Percentiles rank a stretch among this genome's conserved stretches.
These are phyloP conservation scores for Hemileia vastatrix DNA, from an alignment of 1,284 basidiomycete genomes.

Conservation along the genomic window DNA sequence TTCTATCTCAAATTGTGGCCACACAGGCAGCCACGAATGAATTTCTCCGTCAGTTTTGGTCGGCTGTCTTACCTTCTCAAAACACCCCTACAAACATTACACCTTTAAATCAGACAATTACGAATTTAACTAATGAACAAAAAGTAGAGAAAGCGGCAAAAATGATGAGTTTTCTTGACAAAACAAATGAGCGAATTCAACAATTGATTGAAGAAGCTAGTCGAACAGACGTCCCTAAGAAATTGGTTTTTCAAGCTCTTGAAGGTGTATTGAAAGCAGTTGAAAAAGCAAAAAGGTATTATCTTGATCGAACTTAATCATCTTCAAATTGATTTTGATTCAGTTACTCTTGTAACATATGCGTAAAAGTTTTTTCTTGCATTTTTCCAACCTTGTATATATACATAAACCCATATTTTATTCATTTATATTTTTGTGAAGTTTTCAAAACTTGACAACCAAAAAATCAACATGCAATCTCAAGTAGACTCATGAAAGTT, in stretches of 20 bases:
- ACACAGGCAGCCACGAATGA: conserved; percentile 89
- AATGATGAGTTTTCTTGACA: conserved; percentile 70
- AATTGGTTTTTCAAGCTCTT: conserved; percentile 54
- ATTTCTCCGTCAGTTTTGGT: conserved; percentile 93
- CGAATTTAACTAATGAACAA: conserved; percentile 43
- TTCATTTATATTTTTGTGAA: too few relatives aligned
- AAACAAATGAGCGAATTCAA: conserved; percentile 68
- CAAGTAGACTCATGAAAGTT: too few relatives aligned
- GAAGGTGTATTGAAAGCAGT: conserved; percentile 68
- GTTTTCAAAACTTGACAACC: too few relatives aligned
- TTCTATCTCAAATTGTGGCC: conserved; percentile 71
- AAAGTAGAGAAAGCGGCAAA: conserved; percentile 65
- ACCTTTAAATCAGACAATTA: conserved; percentile 25
- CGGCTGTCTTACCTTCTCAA: conserved; percentile 65
- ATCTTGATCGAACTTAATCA: conserved; percentile 12
- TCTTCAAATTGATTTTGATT: too few relatives aligned
- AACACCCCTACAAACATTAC: not conserved
- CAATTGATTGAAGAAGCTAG: conserved; percentile 60
- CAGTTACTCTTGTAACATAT: too few relatives aligned
- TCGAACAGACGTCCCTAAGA: conserved; percentile 47
- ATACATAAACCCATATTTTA: too few relatives aligned
- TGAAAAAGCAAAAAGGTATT: conserved; percentile 56
- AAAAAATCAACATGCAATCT: too few relatives aligned
- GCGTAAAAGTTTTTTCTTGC: too few relatives aligned
- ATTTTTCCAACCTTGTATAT: too few relatives aligned